A percentile compares a stretch with the other conserved stretches of the same genome.
Evolutionary conservation across 2,329 filamentous ascomycete species (phyloP).

Genomic region (Grosmannia serpens): DNA sequence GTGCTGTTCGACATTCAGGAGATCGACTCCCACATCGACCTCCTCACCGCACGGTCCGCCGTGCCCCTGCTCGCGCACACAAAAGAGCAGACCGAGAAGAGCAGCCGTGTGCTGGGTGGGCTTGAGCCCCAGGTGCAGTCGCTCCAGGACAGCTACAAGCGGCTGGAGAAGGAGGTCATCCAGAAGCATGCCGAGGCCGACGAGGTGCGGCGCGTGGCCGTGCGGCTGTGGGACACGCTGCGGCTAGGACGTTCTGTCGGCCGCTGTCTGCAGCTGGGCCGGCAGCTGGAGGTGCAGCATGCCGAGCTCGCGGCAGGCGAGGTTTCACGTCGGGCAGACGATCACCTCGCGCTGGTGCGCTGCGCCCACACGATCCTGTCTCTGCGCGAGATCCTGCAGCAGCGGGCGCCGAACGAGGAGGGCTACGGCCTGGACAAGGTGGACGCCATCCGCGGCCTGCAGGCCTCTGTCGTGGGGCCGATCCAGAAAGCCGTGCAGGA

Average conservation of each 20-base stretch:
- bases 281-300: constrained; percentile 81
- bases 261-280: constrained; percentile 67
- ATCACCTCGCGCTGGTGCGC: constrained; percentile 67
- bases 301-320: constrained; percentile 48
- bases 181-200: constrained; percentile 78
- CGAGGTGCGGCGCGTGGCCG: constrained; percentile 65
- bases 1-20: constrained; percentile 96
- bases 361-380: constrained; percentile 70
- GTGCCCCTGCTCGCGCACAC: constrained; percentile 73
- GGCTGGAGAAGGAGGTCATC: constrained; percentile 77
- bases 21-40: constrained; percentile 90
- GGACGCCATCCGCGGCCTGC: constrained; percentile 58
- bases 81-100: constrained; percentile 59
- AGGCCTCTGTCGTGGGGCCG: constrained; percentile 54
- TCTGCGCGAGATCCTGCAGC: constrained; percentile 60
- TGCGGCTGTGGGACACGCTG: constrained; percentile 70
- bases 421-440: constrained; percentile 66
- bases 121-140: constrained; percentile 70
- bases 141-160: constrained; percentile 73
- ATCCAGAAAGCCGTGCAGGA: constrained; percentile 64
- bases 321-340: constrained; percentile 41
- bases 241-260: constrained; percentile 65
- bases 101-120: constrained; percentile 58
- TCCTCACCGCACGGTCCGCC: constrained; percentile 73
- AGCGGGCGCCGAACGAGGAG: constrained; percentile 58